A percentile compares a stretch with the other conserved stretches of the same genome.
These are phyloP conservation scores for Tephrocybe sp. DNA, from an alignment of 768 basidiomycete genomes.

Conservation along the genomic window DNA sequence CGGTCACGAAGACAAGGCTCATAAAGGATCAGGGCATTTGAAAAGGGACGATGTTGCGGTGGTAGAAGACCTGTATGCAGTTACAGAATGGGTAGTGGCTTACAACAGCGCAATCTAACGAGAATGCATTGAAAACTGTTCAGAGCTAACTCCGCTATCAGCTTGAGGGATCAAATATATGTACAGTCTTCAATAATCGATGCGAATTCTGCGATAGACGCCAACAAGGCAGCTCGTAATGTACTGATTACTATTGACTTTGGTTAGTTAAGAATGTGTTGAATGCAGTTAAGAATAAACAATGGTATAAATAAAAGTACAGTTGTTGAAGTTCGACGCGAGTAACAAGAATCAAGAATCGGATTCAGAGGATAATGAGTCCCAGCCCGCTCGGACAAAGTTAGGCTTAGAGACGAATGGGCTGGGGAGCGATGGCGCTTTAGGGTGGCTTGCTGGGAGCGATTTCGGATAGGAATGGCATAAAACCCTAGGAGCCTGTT, in stretches of 20 bases:
- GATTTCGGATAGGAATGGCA: conserved; percentile 19
- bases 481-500: conserved; percentile 7
- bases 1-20: conserved; percentile 12
- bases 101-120: conserved; percentile 5
- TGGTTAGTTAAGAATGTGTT: background rate
- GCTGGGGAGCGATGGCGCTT: conserved; percentile 30
- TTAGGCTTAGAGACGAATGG: conserved; percentile 43
- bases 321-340: background rate
- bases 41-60: conserved; percentile 2
- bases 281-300: conserved; percentile 8
- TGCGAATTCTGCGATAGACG: background rate
- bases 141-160: no score
- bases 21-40: conserved; percentile 3
- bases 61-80: conserved; percentile 12
- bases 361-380: conserved; percentile 40
- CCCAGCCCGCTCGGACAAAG: conserved; percentile 60
- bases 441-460: conserved; percentile 5
- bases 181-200: background rate
- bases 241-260: conserved; percentile 6
- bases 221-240: background rate
- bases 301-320: conserved; percentile 2
- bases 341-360: conserved; percentile 8
- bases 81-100: conserved; percentile 16
- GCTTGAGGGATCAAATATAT: background rate
- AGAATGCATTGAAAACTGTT: no score